Percentiles rank a stretch among this genome's conserved stretches.
Evolutionary conservation across 1,284 basidiomycete genomes (phyloP).

Genomic region (Cutaneotrichosporon cyanovorans): DNA sequence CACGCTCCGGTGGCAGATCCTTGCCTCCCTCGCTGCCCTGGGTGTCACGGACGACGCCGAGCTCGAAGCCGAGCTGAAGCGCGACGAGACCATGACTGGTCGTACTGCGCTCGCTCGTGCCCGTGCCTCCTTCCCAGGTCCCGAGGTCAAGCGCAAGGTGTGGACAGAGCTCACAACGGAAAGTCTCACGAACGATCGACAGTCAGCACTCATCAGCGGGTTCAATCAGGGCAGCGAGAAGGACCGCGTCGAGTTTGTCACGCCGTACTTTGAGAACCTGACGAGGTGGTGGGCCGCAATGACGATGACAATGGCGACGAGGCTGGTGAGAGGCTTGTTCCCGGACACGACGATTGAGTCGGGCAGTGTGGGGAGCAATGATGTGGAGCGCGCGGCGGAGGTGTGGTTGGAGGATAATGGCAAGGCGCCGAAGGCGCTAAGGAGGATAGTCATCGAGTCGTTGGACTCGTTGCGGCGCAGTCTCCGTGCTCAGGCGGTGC

Average conservation of each 20-base stretch:
- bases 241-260: not conserved
- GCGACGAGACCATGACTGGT: slow-evolving; percentile 10
- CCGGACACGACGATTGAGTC: not conserved
- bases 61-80: slow-evolving; percentile 6
- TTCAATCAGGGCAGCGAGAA: not conserved
- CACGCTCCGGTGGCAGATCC: slow-evolving; percentile 4
- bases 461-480: too few species aligned
- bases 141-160: slow-evolving; percentile 1
- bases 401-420: slow-evolving; percentile 4
- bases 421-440: slow-evolving; percentile 3
- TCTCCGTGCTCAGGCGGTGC: too few species aligned
- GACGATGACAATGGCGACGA: slow-evolving; percentile 7
- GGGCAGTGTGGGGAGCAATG: not conserved
- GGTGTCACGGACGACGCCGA: slow-evolving; percentile 1
- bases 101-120: slow-evolving; percentile 3
- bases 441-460: slow-evolving; percentile 6
- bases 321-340: slow-evolving; percentile 2
- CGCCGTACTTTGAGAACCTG: slow-evolving; percentile 3
- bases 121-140: slow-evolving; percentile 4
- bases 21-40: slow-evolving; percentile 4
- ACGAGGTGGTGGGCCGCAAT: slow-evolving; percentile 2
- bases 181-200: slow-evolving; percentile 7
- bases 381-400: slow-evolving; percentile 1
- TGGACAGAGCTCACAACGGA: slow-evolving; percentile 1
- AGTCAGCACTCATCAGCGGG: slow-evolving; percentile 4